Evolutionary conservation across 495 filamentous ascomycete species (phyloP), one percentile per base, ranked within the genome.

Genomic region (Penicillium canescens): DNA sequence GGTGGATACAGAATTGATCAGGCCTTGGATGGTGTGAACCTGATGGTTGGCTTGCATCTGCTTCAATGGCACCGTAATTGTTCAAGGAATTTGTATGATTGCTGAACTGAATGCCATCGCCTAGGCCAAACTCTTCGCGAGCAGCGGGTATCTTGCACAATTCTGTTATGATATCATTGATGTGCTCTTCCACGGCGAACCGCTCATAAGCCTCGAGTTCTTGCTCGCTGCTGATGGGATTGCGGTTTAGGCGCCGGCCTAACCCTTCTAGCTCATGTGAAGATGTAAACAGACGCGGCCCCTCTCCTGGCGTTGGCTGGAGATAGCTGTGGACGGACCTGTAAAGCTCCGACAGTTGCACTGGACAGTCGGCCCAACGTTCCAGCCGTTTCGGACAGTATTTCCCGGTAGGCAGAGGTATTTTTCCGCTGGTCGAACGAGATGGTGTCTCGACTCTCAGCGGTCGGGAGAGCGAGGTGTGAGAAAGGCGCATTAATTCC

Each of bases 401-500:
- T 49, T 71, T 70, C 28, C 67, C 67, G 24, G 50, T 66, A 14
- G 57, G 70, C 53, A 50, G 38, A 14, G 61, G 63, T 26, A 65
- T 69, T 40, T 51, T 63, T 20, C 65, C 66, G 42, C 55, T 62
- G 34, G 67, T 76, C 21, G 62, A 75, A 54, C 55, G 52, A 63
- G 55, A 74, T 37, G 60, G 57, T 13, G 35, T 33, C 43, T 43
- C 48, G 14, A 56, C 59, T 61, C 51, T 47, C 26, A 68, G 39
- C 11, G 41, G 57, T 9, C 56, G 47, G 8, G 55, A 76, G 36
- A 76, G 54, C 20, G 72, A 53, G 46, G 63, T 50, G 38, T 76
- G 67, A 50, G 67, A 72, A 37, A 56, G 38, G 41, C 42, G 54
- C 36, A 76, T 56, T 55, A 73, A 63, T 50, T 73, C 74, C 54